Conservation (phyloP, 768 basidiomycete species). For the Candolleomyces efflorescens region DNA sequence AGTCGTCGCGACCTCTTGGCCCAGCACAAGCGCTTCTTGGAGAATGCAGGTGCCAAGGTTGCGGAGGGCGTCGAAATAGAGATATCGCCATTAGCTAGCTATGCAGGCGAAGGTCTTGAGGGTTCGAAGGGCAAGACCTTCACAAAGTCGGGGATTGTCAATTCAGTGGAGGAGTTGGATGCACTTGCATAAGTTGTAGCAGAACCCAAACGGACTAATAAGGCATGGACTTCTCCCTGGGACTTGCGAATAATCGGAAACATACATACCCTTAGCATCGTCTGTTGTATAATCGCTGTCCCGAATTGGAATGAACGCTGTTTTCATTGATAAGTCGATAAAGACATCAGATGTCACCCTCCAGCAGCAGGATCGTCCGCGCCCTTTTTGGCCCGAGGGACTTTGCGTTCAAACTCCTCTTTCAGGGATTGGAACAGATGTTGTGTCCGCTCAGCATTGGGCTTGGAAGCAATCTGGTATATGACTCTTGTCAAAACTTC, state of each 20-base stretch:
- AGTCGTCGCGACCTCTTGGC: conserved; percentile 85
- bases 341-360: conserved; percentile 16
- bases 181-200: conserved; percentile 48
- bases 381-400: conserved; percentile 40
- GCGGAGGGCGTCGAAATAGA: conserved; percentile 81
- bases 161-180: conserved; percentile 66
- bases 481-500: conserved; percentile 9
- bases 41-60: conserved; percentile 71
- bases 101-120: conserved; percentile 90
- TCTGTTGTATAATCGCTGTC: neutral
- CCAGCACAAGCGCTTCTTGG: conserved; percentile 84
- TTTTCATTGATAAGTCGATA: conserved; percentile 6
- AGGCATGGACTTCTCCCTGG: no score
- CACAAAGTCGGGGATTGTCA: conserved; percentile 68
- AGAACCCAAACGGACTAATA: conserved; percentile 2
- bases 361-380: conserved; percentile 32
- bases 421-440: conserved; percentile 75
- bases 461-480: conserved; percentile 39
- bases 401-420: conserved; percentile 78
- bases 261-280: neutral
- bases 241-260: neutral
- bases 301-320: neutral
- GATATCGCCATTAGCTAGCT: conserved; percentile 82
- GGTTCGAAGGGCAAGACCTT: conserved; percentile 73
- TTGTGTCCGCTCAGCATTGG: conserved; percentile 80